A percentile compares a stretch with the other conserved stretches of the same genome.
Conservation (phyloP, 106 monocot genomes). For the Allium fistulosum region DNA sequence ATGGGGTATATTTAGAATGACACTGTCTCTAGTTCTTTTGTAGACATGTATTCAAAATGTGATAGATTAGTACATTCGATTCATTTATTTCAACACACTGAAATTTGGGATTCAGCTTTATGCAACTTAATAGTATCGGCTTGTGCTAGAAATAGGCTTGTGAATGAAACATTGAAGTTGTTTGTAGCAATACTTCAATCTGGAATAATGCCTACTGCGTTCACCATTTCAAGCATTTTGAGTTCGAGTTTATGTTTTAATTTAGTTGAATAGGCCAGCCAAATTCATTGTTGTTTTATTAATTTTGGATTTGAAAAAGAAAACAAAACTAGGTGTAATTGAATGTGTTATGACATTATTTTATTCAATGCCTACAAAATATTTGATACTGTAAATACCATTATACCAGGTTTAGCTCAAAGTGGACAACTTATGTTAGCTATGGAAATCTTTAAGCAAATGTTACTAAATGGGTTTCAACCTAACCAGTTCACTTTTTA, state of each 20-base stretch:
- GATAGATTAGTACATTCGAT: too few species aligned
- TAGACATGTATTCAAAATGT: constrained; percentile 91
- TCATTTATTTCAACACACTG: too few species aligned
- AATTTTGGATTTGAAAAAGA: constrained; percentile 58
- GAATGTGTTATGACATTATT: constrained; percentile 42
- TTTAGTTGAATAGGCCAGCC: constrained; percentile 25
- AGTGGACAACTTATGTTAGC: too few species aligned
- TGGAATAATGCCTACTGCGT: constrained; percentile 44
- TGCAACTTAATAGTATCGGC: constrained; percentile 34
- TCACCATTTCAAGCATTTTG: constrained; percentile 57
- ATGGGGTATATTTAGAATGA: constrained; percentile 57
- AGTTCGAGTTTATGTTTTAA: constrained; percentile 38
- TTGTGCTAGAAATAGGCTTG: constrained; percentile 24
- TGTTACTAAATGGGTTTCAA: too few species aligned
- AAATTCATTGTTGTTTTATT: constrained; percentile 45
- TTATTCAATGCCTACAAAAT: constrained; percentile 27
- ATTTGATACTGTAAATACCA: constrained; percentile 56
- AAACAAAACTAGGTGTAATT: constrained; percentile 40
- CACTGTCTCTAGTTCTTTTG: constrained; percentile 68
- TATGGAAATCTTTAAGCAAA: too few species aligned
- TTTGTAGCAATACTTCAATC: constrained; percentile 25
- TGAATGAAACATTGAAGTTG: constrained; percentile 35
- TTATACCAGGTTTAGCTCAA: constrained; percentile 55
- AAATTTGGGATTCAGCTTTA: constrained; percentile 79
- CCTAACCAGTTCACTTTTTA: too few species aligned